phyloP scores from a whole-genome alignment of 257 asterid species.

The Oldenlandia corymbosa region DNA sequence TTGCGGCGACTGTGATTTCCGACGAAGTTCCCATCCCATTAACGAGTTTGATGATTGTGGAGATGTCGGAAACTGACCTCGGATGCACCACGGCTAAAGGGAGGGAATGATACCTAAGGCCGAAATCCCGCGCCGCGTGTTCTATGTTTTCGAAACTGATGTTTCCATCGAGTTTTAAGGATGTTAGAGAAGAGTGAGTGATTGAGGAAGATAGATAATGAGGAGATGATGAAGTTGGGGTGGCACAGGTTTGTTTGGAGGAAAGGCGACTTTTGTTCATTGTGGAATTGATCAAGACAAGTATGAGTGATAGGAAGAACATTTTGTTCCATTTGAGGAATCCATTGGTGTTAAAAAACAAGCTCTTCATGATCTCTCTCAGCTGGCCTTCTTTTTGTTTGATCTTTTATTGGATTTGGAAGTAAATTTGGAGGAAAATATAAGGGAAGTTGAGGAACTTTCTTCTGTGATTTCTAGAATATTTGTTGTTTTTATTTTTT shows the following conservation, averaged over 20 bases:
- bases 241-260: slow-evolving; percentile 29
- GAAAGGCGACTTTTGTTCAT: slow-evolving; percentile 34
- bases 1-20: slow-evolving; percentile 63
- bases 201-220: slow-evolving; percentile 22
- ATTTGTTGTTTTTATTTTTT: slow-evolving; percentile 11
- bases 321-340: slow-evolving; percentile 34
- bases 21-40: slow-evolving; percentile 42
- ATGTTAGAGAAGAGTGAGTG: slow-evolving; percentile 31
- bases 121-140: slow-evolving; percentile 69
- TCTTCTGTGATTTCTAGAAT: not conserved
- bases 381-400: too few relatives aligned
- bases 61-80: slow-evolving; percentile 64
- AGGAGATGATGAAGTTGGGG: slow-evolving; percentile 21
- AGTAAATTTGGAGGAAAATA: not conserved
- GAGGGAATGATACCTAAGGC: slow-evolving; percentile 46
- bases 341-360: slow-evolving; percentile 20
- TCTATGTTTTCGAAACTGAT: slow-evolving; percentile 39
- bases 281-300: slow-evolving; percentile 39
- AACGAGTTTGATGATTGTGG: slow-evolving; percentile 42
- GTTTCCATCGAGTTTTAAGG: slow-evolving; percentile 47
- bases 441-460: too few relatives aligned
- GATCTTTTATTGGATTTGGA: not conserved
- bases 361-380: slow-evolving; percentile 25
- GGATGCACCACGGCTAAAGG: slow-evolving; percentile 73
- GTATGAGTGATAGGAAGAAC: slow-evolving; percentile 33